A percentile compares a stretch with the other conserved stretches of the same genome.
phyloP scores from a whole-genome alignment of 2,329 filamentous ascomycete species.

The Hortaea sp. region DNA sequence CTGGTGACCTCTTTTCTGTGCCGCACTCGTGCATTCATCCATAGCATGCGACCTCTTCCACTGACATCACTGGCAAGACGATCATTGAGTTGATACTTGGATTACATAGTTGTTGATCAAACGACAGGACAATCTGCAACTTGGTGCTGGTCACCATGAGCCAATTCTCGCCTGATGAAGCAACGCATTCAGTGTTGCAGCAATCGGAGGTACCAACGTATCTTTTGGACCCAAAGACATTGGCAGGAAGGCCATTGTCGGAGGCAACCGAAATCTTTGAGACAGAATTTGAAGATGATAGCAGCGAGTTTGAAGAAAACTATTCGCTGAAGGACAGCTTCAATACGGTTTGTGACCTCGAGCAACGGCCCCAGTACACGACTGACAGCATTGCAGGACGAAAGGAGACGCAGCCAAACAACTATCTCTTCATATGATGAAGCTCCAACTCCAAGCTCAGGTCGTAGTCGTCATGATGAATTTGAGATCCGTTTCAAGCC shows the following conservation, averaged over 20 bases:
- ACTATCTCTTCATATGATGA: constrained; percentile 84
- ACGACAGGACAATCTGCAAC: no score
- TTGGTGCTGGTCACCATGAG: constrained; percentile 35
- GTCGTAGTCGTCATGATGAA: constrained; percentile 43
- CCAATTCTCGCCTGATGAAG: constrained; percentile 33
- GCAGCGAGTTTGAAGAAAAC: constrained; percentile 42
- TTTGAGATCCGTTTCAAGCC: constrained; percentile 57
- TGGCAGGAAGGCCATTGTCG: constrained; percentile 51
- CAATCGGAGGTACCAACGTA: constrained; percentile 15
- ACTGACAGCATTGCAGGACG: constrained; percentile 18
- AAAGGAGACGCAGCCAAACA: constrained; percentile 67
- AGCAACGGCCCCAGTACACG: neutral
- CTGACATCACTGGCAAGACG: constrained; percentile 9
- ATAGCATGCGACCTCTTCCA: constrained; percentile 9
- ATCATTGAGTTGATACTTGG: constrained; percentile 1
- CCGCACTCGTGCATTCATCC: constrained; percentile 16
- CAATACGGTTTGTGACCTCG: constrained; percentile 52
- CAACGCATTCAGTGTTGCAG: constrained; percentile 40
- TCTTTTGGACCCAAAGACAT: constrained; percentile 4
- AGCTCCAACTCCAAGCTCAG: constrained; percentile 63
- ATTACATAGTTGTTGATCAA: no score
- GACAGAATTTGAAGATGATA: constrained; percentile 62
- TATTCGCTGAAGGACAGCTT: constrained; percentile 54
- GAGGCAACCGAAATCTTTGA: constrained; percentile 69
- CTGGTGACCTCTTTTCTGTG: constrained; percentile 25